phyloP scores from a whole-genome alignment of 2,329 filamentous ascomycete genomes.

The Ophiostoma novo-ulmi region DNA sequence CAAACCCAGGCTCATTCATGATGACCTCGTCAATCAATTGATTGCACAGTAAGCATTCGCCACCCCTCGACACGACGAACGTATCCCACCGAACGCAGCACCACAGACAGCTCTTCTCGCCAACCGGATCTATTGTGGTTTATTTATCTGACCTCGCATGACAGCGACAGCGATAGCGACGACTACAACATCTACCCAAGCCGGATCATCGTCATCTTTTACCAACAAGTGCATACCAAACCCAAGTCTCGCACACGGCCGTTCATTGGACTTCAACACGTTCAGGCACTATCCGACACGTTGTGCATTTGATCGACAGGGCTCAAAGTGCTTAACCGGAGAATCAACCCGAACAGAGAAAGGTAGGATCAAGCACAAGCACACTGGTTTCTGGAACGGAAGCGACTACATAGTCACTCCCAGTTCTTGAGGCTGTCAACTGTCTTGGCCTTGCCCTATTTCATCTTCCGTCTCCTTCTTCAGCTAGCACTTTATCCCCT shows the following conservation, averaged over 20 bases:
- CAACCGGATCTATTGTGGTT: not conserved
- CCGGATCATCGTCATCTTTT: not conserved
- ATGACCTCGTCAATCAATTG: constrained; percentile 7
- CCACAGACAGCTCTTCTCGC: not conserved
- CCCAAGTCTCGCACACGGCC: not conserved
- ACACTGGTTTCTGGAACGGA: not conserved
- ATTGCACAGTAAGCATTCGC: not conserved
- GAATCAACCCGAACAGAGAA: not conserved
- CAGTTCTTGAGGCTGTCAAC: not conserved
- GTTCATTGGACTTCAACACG: not conserved
- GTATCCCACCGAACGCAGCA: not conserved
- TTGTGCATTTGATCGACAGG: not conserved
- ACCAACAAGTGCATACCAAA: not conserved
- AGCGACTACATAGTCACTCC: not conserved
- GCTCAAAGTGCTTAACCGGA: not conserved
- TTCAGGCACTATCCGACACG: not conserved
- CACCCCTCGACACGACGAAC: not conserved
- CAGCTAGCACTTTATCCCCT: not conserved
- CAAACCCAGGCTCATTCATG: not conserved
- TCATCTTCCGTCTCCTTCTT: not conserved
- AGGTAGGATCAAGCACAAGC: not conserved
- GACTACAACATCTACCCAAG: not conserved
- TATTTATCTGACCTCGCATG: not conserved
- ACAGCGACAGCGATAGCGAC: not conserved
- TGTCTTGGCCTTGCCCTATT: not conserved